Base-by-base conservation (phyloP, 139 green algal genomes). In the Chlamydomonas applanata region DNA sequence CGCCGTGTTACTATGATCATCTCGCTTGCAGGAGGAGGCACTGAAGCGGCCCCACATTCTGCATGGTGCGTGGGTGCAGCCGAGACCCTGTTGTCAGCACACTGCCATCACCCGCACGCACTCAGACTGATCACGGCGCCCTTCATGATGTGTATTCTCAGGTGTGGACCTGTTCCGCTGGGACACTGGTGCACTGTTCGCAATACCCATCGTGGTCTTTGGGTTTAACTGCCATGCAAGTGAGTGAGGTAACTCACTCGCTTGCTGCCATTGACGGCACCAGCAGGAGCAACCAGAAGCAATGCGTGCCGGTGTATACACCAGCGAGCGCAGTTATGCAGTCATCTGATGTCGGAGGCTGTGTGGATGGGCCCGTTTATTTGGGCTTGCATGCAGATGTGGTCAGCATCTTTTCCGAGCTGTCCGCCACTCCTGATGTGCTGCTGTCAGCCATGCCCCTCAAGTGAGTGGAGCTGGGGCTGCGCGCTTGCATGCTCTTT, bases 191-290 rank as follows among this genome's bases (percentile, higher is more conserved):
- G 79, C 76, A 3, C 80, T 91, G 7, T 89, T 82, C 73, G 81
- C 88, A 14, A 54, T 95, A 20, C 85, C 84, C 63, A 93, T 95
- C 52, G 59, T 92, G 1, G 87, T 92, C 0, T 95, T 95, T 82
- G 89, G 90, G 19, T 91, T 94, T 82, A 92, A 93, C 75, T 87
- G 89, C 60, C 87, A 93, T 59, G 72, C 81, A 40, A 92, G 90
- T 52, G 79, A 88, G 22, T 79, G 89, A 52, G 70, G 17, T 59
- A 25, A 7, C 40, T 61, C 24, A 29, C n/a, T 3, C 22, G 14
- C n/a, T 24, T 60, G 22, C 11, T 60, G 63, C 73, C 72, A 53
- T 27, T 76, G 46, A 56, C n/a, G n/a, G n/a, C n/a, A n/a, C n/a
- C n/a, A n/a, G n/a, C n/a, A n/a, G n/a, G n/a, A n/a, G n/a, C n/a